These are phyloP conservation scores for Chlamydomonas reinhardtii DNA, from an alignment of 163 green algal species.

Conservation along the genomic window DNA sequence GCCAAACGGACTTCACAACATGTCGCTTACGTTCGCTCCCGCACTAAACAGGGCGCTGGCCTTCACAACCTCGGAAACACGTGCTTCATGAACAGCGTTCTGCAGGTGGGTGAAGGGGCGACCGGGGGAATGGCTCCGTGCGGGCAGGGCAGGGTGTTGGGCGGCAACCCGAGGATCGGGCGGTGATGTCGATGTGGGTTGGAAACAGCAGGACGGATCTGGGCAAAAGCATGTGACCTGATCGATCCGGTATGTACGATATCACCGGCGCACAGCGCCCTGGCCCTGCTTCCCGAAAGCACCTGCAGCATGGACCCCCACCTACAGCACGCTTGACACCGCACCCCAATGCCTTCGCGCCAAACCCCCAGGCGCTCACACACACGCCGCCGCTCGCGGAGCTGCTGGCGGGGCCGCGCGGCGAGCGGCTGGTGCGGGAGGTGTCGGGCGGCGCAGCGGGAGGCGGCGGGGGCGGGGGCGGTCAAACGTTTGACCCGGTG, in stretches of 20 bases:
- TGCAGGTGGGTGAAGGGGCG: conserved; percentile 74
- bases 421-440: conserved; percentile 11
- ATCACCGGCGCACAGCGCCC: too few relatives aligned
- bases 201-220: too few relatives aligned
- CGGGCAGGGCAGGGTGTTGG: neutral
- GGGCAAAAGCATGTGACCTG: too few relatives aligned
- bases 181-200: too few relatives aligned
- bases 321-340: too few relatives aligned
- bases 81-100: conserved; percentile 95
- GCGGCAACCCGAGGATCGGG: neutral
- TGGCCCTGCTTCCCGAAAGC: neutral
- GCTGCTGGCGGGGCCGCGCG: conserved; percentile 53
- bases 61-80: conserved; percentile 93
- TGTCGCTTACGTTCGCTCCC: too few relatives aligned
- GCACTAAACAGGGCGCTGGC: conserved; percentile 64
- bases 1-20: too few relatives aligned
- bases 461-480: neutral
- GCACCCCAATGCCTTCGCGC: neutral
- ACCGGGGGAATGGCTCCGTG: neutral
- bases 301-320: neutral
- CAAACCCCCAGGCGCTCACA: conserved; percentile 64
- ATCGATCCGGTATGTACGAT: too few relatives aligned
- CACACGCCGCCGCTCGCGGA: conserved; percentile 79
- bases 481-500: conserved; percentile 63
- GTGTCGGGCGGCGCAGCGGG: conserved; percentile 16